Evolutionary conservation across 768 basidiomycete genomes (phyloP).

Genomic region (Clitopilus hobsonii): DNA sequence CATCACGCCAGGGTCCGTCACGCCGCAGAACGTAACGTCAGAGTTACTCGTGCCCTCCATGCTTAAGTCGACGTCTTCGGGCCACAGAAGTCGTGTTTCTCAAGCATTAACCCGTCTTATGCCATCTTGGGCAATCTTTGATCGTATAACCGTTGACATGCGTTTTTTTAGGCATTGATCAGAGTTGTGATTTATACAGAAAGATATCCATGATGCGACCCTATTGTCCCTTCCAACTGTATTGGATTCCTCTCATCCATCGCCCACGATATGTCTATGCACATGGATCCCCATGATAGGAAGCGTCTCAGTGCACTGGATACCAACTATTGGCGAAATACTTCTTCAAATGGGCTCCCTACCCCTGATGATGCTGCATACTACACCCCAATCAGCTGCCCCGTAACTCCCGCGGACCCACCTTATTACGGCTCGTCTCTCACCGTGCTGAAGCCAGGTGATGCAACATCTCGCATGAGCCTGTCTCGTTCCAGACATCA

Average conservation of each 20-base stretch:
- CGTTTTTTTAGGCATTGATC: neutral
- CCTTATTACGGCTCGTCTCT: neutral
- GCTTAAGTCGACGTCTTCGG: neutral
- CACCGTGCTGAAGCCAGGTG: neutral
- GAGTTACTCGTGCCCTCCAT: conserved; percentile 1
- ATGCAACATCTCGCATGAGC: neutral
- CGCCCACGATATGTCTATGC: neutral
- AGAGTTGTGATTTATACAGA: neutral
- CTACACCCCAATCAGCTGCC: neutral
- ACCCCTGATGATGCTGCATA: neutral
- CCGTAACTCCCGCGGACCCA: neutral
- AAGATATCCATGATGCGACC: neutral
- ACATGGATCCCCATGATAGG: neutral
- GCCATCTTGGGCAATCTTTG: neutral
- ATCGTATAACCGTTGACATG: neutral
- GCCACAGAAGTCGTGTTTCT: neutral
- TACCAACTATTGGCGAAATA: neutral
- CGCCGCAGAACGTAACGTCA: neutral
- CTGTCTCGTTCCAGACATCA: neutral
- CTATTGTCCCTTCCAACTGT: neutral
- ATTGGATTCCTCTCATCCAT: neutral
- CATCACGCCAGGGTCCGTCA: neutral
- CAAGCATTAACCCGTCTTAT: neutral
- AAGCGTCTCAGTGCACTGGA: neutral
- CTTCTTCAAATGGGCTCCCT: neutral